Evolutionary conservation across 176 grass and related monocot genomes (phyloP), one percentile per base, ranked within the genome.

Genomic region (Dactylis glomerata): DNA sequence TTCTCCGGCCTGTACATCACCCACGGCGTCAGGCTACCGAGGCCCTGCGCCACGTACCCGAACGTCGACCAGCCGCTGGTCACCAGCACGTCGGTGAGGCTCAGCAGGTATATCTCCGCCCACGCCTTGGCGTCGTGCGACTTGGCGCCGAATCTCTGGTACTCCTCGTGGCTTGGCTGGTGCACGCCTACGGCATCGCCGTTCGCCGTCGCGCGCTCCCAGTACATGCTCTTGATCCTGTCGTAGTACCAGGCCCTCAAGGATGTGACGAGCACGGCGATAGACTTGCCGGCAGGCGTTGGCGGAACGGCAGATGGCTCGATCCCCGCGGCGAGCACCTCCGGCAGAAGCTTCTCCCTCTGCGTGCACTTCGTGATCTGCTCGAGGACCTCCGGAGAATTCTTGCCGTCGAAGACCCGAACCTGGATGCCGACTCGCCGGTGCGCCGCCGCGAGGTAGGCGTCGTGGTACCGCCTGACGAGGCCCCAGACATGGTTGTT

Each of bases 401-500:
- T 37, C 10, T 8, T 55, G 14, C 40, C 2, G 11, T 42, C 46
- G 47, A 94, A 91, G 38, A 76, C 75, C 79, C 92, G 87, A 67
- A 89, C 78, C 70, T 91, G 92, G 55, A 94, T 49, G 40, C 92
- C 92, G 2, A 94, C 59, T 0, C 73, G 68, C 33, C 83, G 77
- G n/a, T 70, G 34, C 54, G 89, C 84, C 72, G 24, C 14, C 5
- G 83, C 66, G 37, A 92, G 86, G 75, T 92, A 89, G 0, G 86
- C 80, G 50, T 75, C 51, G 54, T 95, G 78, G 62, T 89, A 96
- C 7, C 93, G 54, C 28, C 86, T 54, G 40, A 96, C 76, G 50
- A 96, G 82, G 62, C 93, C 93, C 93, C 93, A 96, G 1, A 96
- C 83, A 42, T 76, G 73, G 78, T 96, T 96, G 65, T 7, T 87